Evolutionary conservation across 2,329 filamentous ascomycete species (phyloP).

Genomic region (Diaporthe australafricana): DNA sequence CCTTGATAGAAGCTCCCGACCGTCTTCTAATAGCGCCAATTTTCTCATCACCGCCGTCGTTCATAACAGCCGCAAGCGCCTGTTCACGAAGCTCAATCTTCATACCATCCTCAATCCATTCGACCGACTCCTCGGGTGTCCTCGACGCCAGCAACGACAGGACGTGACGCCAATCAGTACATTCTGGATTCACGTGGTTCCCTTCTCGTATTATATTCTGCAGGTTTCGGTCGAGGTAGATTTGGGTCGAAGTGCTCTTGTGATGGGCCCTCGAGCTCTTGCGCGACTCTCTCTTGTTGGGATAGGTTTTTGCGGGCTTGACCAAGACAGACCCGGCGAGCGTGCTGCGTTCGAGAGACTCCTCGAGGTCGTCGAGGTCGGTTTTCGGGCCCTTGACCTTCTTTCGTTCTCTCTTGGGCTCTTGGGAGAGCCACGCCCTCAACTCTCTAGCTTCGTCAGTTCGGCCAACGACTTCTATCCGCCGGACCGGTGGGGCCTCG

Average conservation of each 20-base stretch:
- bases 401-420: neutral
- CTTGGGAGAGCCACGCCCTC: slow-evolving; percentile 8
- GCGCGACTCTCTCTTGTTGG: slow-evolving; percentile 39
- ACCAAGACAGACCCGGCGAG: slow-evolving; percentile 45
- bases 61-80: slow-evolving; percentile 38
- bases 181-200: neutral
- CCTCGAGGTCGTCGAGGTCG: slow-evolving; percentile 8
- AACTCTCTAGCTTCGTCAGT: neutral
- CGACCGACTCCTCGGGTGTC: slow-evolving; percentile 44
- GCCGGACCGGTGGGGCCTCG: neutral
- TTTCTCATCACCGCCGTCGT: slow-evolving; percentile 37
- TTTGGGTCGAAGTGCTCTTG: slow-evolving; percentile 49
- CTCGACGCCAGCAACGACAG: slow-evolving; percentile 52
- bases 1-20: slow-evolving; percentile 42
- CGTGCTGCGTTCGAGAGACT: slow-evolving; percentile 27
- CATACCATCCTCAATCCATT: slow-evolving; percentile 39
- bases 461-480: neutral
- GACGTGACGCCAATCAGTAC: slow-evolving; percentile 54
- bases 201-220: neutral
- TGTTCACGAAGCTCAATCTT: slow-evolving; percentile 42
- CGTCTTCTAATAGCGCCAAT: slow-evolving; percentile 45
- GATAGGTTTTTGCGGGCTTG: slow-evolving; percentile 40
- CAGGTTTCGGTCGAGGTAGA: slow-evolving; percentile 50
- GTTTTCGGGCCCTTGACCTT: neutral
- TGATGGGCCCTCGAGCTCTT: slow-evolving; percentile 40